These are phyloP conservation scores for Gaertneriomyces sp. DNA, from an alignment of 192 early-diverging fungal genomes.

Conservation along the genomic window DNA sequence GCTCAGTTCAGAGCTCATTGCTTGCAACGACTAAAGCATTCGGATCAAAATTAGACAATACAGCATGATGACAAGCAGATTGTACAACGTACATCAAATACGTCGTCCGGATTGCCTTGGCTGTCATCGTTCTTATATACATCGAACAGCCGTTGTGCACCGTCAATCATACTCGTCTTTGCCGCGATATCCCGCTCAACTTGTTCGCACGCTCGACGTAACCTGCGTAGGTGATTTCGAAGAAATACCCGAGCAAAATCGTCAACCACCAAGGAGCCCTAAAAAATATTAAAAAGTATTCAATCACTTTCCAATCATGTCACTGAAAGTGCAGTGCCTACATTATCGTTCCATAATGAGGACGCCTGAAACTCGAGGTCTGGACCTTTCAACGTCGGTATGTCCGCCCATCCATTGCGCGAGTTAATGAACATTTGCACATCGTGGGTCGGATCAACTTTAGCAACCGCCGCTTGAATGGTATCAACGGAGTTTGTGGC, in stretches of 20 bases:
- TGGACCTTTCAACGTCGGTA: slow-evolving; percentile 7
- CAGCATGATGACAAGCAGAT: not conserved
- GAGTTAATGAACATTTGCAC: slow-evolving; percentile 27
- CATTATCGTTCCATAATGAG: slow-evolving; percentile 39
- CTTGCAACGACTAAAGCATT: not conserved
- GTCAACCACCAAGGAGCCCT: slow-evolving; percentile 51
- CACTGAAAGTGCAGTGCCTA: not conserved
- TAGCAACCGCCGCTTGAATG: slow-evolving; percentile 30
- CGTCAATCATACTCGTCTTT: slow-evolving; percentile 50
- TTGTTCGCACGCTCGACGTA: slow-evolving; percentile 46
- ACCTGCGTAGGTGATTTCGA: slow-evolving; percentile 62
- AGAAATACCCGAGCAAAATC: slow-evolving; percentile 60
- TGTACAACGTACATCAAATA: slow-evolving; percentile 44
- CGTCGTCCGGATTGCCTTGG: slow-evolving; percentile 59
- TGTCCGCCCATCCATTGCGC: not conserved
- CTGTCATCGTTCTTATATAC: slow-evolving; percentile 47
- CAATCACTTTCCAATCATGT: not conserved
- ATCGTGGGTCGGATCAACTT: slow-evolving; percentile 54
- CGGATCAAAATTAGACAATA: not conserved
- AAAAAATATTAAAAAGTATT: not conserved
- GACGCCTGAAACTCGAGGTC: slow-evolving; percentile 37
- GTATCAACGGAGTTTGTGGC: slow-evolving; percentile 27
- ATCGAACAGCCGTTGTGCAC: slow-evolving; percentile 45
- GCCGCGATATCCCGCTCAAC: slow-evolving; percentile 47
- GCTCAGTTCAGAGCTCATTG: slow-evolving; percentile 36